Evolutionary conservation across 495 filamentous ascomycete species (phyloP), one percentile per base, ranked within the genome.

Genomic region (Copromyces sp.): DNA sequence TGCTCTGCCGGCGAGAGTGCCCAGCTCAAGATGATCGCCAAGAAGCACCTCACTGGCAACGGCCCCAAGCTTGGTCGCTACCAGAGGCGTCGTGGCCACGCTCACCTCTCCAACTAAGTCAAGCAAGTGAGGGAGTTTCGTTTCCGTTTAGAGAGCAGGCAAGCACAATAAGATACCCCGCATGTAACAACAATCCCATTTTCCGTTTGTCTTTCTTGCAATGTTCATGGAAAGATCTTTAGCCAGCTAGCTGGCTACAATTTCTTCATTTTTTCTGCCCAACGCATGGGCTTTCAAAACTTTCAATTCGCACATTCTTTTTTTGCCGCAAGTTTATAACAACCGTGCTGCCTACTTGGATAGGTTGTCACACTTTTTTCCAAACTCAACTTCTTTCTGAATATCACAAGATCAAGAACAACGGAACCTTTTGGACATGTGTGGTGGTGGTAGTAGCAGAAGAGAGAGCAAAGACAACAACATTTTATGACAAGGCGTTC

Each of bases 1-100:
- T 93, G 91, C 81, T 84, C 74, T 24, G 65, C 83, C 37, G 91
- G 91, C 35, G 76, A 84, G 72, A 83, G 83, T 71, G 73, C 75
- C 4, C 76, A 79, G 3, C 81, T 93, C 20, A 73, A 35, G 75
- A 76, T 82, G 71, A 71, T 44, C 69, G 70, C 69, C 70, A 65
- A 39, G 38, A 45, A 38, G 17, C 59, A 68, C 53, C 29, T 61
- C 24, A 24, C 24, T 24, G 61, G 65, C 40, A 37, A 69, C 11
- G 71, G 68, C 1, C 59, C 71, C 47, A 59, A 29, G 47, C n/a
- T 59, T 61, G 53, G 53, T 61, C 53, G 53, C 24, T 61, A 61
- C 24, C 53, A 61, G 24, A 61, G 53, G 24, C 53, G 53, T 32
- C 53, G 32, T 0, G 20, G 20, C 20, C 20, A 53, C 6, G 24